Percentiles rank a stretch among this genome's conserved stretches.
Evolutionary conservation across 306 rosid genomes (phyloP).

Genomic region (Biancaea sappan): DNA sequence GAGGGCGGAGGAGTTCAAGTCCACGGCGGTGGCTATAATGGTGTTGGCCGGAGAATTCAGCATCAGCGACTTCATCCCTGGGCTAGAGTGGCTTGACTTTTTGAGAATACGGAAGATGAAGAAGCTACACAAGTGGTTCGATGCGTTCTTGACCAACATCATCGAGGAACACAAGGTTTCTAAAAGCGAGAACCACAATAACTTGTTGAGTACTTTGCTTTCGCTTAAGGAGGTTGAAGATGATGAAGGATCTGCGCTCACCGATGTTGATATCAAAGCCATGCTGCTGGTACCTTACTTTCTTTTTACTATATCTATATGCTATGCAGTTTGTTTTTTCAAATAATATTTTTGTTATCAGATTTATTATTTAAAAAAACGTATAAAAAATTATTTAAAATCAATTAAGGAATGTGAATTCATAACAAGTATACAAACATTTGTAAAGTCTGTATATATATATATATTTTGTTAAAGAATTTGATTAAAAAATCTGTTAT

Average conservation of each 20-base stretch:
- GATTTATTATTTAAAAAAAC: background rate
- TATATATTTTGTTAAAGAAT: no score
- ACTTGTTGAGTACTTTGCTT: slow-evolving; percentile 57
- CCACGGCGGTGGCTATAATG: slow-evolving; percentile 76
- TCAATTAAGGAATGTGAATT: no score
- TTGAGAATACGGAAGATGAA: slow-evolving; percentile 66
- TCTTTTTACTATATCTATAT: no score
- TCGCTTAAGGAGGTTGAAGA: slow-evolving; percentile 43
- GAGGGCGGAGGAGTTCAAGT: slow-evolving; percentile 62
- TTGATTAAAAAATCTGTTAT: no score
- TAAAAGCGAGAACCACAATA: slow-evolving; percentile 37
- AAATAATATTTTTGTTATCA: no score
- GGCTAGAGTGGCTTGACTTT: slow-evolving; percentile 64
- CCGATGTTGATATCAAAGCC: slow-evolving; percentile 69
- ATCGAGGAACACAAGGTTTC: slow-evolving; percentile 55
- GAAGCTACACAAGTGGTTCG: slow-evolving; percentile 63
- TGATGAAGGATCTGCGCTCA: slow-evolving; percentile 45
- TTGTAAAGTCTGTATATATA: no score
- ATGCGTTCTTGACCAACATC: slow-evolving; percentile 52
- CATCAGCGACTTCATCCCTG: slow-evolving; percentile 71
- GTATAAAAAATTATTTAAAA: no score
- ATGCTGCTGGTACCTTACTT: slow-evolving; percentile 53
- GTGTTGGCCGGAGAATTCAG: slow-evolving; percentile 63
- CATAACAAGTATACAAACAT: no score
- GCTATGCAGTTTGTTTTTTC: no score